These are phyloP conservation scores for Talaromyces trachyspermus DNA, from an alignment of 495 filamentous ascomycete species.

Conservation along the genomic window DNA sequence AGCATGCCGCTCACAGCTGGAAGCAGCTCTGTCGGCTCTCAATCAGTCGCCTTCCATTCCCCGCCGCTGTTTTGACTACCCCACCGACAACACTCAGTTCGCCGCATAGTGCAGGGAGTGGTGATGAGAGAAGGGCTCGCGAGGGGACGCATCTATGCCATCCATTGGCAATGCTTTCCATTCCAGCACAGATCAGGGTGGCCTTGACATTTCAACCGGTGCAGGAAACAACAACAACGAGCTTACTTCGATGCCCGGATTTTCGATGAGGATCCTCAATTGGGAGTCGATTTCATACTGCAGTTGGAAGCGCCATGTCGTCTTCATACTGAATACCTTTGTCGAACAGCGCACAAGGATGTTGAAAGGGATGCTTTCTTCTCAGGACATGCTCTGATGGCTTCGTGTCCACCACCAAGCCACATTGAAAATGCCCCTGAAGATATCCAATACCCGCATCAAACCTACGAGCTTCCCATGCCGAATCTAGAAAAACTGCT, in stretches of 20 bases:
- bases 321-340: conserved; percentile 74
- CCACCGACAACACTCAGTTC: conserved; percentile 29
- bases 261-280: conserved; percentile 69
- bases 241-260: conserved; percentile 29
- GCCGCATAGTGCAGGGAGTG: conserved; percentile 1
- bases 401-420: conserved; percentile 66
- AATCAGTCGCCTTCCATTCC: conserved; percentile 20
- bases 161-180: background rate
- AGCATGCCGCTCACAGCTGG: conserved; percentile 8
- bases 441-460: conserved; percentile 34
- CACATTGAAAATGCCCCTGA: conserved; percentile 37
- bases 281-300: conserved; percentile 93
- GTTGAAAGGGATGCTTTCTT: conserved; percentile 45
- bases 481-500: conserved; percentile 71
- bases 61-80: conserved; percentile 25
- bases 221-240: background rate
- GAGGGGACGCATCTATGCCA: background rate
- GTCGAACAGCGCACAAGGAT: conserved; percentile 39
- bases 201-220: background rate
- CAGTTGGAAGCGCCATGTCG: conserved; percentile 95
- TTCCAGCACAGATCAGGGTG: background rate
- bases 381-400: conserved; percentile 85
- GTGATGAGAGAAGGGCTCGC: background rate
- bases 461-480: conserved; percentile 51
- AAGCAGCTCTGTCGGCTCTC: conserved; percentile 31